Conservation (phyloP, 1,284 basidiomycete genomes). For the Phellinidium pouzarii region DNA sequence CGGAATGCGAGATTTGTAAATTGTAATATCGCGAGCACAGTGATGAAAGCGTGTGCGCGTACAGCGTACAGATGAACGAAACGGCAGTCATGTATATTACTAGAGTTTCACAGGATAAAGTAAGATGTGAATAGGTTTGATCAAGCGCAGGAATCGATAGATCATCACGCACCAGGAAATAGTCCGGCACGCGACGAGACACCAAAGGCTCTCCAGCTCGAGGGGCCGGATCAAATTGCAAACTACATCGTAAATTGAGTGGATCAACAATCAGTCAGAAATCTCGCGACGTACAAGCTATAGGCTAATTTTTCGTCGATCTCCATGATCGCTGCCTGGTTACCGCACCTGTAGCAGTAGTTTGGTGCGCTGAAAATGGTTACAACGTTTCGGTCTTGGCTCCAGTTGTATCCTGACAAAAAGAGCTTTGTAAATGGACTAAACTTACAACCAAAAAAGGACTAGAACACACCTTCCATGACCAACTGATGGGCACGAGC, state of each 20-base stretch:
- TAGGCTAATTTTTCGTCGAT: conserved; percentile 98
- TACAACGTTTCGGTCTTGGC: conserved; percentile 99
- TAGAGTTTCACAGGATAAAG: not conserved
- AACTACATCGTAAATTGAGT: conserved; percentile 43
- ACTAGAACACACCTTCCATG: conserved; percentile 78
- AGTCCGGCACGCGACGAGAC: conserved; percentile 96
- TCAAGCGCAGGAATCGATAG: not conserved
- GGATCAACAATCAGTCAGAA: conserved; percentile 9
- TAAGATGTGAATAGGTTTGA: not conserved
- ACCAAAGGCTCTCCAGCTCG: conserved; percentile 97
- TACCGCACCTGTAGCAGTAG: conserved; percentile 99
- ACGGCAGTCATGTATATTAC: conserved; percentile 8
- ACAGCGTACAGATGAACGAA: conserved; percentile 10
- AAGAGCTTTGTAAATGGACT: not conserved
- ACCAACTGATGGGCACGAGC: conserved; percentile 95
- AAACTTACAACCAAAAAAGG: not conserved
- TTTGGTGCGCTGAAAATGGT: conserved; percentile 99
- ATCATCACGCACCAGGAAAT: conserved; percentile 68
- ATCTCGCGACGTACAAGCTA: conserved; percentile 63
- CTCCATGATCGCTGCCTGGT: conserved; percentile 99
- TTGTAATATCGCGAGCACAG: not conserved
- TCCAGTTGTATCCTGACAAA: conserved; percentile 84
- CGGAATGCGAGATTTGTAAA: not conserved
- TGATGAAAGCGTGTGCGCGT: not conserved
- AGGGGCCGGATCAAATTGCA: conserved; percentile 99